Conservation (phyloP, 495 filamentous ascomycete genomes). For the Stereocaulon alpinum region DNA sequence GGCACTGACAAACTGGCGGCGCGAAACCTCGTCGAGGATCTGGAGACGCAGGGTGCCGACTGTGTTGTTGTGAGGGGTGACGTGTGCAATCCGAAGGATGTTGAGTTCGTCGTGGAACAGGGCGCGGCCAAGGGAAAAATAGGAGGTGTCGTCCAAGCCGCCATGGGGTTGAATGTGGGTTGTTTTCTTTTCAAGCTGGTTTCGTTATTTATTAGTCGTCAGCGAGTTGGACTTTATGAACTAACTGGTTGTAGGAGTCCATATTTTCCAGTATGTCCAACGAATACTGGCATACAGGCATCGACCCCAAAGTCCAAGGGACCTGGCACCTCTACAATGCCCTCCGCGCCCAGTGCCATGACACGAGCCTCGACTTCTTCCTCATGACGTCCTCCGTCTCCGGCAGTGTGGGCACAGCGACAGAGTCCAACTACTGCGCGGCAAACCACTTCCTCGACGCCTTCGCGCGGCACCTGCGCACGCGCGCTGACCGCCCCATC, state of each 20-base stretch:
- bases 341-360: constrained; percentile 11
- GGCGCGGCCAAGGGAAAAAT: background rate
- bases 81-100: too few relatives aligned
- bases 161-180: constrained; percentile 18
- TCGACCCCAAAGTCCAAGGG: constrained; percentile 24
- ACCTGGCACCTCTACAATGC: constrained; percentile 24
- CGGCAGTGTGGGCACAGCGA: constrained; percentile 14
- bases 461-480: constrained; percentile 22
- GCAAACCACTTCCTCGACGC: constrained; percentile 24
- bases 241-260: too few relatives aligned
- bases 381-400: constrained; percentile 20
- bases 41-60: too few relatives aligned
- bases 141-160: constrained; percentile 18
- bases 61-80: too few relatives aligned
- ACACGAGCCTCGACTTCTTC: constrained; percentile 21
- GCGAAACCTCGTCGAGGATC: constrained; percentile 22
- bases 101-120: too few relatives aligned
- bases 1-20: constrained; percentile 16
- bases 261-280: constrained; percentile 9
- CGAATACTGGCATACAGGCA: constrained; percentile 11
- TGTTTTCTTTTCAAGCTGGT: too few relatives aligned
- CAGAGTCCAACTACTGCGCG: constrained; percentile 18
- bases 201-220: too few relatives aligned
- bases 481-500: constrained; percentile 14
- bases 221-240: too few relatives aligned